Evolutionary conservation across 164 flowering plant species (phyloP).

Genomic region (Euptelea pleiosperma): DNA sequence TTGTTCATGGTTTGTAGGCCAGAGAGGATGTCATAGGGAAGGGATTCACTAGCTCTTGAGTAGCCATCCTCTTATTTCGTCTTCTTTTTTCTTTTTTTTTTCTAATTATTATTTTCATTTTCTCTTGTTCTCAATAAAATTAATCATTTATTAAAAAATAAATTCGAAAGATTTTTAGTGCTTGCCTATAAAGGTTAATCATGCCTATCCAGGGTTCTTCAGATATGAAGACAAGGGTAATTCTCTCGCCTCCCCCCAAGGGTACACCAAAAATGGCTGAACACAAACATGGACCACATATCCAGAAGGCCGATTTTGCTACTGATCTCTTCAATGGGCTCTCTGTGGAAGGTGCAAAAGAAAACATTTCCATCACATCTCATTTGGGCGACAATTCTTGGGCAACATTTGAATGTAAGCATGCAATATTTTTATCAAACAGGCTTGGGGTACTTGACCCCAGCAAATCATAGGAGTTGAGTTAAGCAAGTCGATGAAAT

Average conservation of each 20-base stretch:
- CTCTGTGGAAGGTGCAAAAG: constrained; percentile 26
- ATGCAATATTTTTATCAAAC: not conserved
- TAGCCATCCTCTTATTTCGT: no score
- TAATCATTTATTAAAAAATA: not conserved
- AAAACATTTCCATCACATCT: constrained; percentile 13
- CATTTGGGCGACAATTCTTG: constrained; percentile 20
- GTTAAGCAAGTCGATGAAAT: no score
- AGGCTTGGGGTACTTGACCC: not conserved
- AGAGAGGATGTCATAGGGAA: not conserved
- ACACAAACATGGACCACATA: constrained; percentile 17
- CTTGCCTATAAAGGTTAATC: no score
- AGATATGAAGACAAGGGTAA: constrained; percentile 13
- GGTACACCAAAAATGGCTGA: constrained; percentile 3
- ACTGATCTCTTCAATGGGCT: constrained; percentile 36
- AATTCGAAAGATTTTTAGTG: not conserved
- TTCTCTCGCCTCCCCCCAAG: constrained; percentile 13
- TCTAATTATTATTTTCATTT: not conserved
- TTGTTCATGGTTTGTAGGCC: no score
- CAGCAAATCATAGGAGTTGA: no score
- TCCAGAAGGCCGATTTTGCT: constrained; percentile 30
- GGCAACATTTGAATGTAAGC: constrained; percentile 25
- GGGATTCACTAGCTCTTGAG: not conserved
- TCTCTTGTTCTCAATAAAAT: not conserved
- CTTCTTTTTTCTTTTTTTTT: not conserved
- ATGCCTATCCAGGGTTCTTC: constrained; percentile 13